Conservation (phyloP, 139 green algal species). For the Pleodorina starrii region DNA sequence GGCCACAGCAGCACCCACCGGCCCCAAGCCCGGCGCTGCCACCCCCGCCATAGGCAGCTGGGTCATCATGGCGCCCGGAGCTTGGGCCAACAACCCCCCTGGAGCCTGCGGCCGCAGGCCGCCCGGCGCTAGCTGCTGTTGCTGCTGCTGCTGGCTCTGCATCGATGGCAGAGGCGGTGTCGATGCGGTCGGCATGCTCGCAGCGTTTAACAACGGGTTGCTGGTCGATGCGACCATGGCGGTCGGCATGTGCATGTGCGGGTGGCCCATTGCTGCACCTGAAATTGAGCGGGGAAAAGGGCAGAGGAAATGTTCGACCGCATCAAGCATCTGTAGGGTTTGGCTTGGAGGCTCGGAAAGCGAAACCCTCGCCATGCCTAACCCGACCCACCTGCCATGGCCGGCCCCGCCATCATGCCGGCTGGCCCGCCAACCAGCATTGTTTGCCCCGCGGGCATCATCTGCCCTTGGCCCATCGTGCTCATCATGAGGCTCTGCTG, state of each 20-base stretch:
- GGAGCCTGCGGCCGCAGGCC: not conserved
- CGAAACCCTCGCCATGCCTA: too few species aligned
- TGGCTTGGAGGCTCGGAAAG: too few species aligned
- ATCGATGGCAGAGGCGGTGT: not conserved
- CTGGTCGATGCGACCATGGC: slow-evolving; percentile 11
- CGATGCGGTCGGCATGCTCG: not conserved
- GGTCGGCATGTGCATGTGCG: slow-evolving; percentile 8
- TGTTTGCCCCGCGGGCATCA: slow-evolving; percentile 58
- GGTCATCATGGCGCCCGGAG: not conserved
- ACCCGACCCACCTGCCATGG: not conserved
- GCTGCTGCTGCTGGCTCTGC: slow-evolving; percentile 32
- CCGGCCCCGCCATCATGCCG: slow-evolving; percentile 19
- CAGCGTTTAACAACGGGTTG: not conserved
- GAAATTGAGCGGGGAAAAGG: not conserved
- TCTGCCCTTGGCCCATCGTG: slow-evolving; percentile 14
- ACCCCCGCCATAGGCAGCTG: not conserved
- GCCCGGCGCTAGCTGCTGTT: not conserved
- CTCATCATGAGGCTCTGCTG: slow-evolving; percentile 70
- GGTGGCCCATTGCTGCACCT: not conserved
- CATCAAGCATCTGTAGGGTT: not conserved
- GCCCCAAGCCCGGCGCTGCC: not conserved
- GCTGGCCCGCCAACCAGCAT: slow-evolving; percentile 48
- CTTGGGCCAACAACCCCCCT: not conserved
- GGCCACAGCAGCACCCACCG: not conserved
- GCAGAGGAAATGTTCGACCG: not conserved